Percentiles rank a stretch among this genome's conserved stretches.
Evolutionary conservation across 176 grass and related monocot genomes (phyloP).

Genomic region (Microstegium vimineum): DNA sequence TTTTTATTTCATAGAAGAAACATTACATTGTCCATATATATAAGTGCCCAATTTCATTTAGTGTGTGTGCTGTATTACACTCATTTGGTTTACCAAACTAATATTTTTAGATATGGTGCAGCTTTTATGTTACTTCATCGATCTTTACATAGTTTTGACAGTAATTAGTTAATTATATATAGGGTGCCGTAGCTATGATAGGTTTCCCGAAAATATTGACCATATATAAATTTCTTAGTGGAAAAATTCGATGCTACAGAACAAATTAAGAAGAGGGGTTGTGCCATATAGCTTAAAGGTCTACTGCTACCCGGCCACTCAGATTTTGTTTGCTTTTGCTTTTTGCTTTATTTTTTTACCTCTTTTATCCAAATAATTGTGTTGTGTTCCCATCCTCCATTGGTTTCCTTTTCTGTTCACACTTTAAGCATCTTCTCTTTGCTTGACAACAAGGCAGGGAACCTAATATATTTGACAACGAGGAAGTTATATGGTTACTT

Average conservation of each 20-base stretch:
- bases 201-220: not conserved
- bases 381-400: conserved; percentile 31
- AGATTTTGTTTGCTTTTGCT: conserved; percentile 21
- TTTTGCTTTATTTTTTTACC: conserved; percentile 2
- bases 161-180: not conserved
- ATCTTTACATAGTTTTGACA: not conserved
- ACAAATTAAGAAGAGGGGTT: not conserved
- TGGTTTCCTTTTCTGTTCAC: conserved; percentile 18
- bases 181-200: not conserved
- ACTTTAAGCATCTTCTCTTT: conserved; percentile 81
- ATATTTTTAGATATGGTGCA: not conserved
- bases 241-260: not conserved
- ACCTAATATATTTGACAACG: conserved; percentile 34
- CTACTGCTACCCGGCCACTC: not conserved
- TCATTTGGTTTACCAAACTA: not conserved
- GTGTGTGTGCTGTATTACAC: not conserved
- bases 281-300: not conserved
- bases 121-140: not conserved
- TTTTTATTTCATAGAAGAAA: not conserved
- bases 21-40: not conserved
- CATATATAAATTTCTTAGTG: not conserved
- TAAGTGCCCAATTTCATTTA: not conserved
- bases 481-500: conserved; percentile 12
- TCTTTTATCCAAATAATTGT: conserved; percentile 17
- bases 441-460: conserved; percentile 54